A percentile compares a stretch with the other conserved stretches of the same genome.
These are phyloP conservation scores for Kodamaea arcana DNA, from an alignment of 1,139 yeast genomes.

Conservation along the genomic window DNA sequence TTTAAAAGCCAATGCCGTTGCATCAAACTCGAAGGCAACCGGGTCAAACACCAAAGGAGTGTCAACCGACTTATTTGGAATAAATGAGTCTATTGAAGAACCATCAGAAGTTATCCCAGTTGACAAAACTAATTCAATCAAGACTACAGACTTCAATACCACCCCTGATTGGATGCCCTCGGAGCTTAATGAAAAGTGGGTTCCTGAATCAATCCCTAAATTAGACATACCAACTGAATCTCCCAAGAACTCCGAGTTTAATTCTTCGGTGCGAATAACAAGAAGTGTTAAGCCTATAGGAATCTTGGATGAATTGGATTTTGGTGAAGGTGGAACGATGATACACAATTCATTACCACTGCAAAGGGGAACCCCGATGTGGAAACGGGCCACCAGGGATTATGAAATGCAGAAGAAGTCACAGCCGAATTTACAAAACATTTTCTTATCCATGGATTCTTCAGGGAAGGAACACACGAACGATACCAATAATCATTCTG, in stretches of 20 bases:
- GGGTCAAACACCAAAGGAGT: too few species aligned
- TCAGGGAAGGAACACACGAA: constrained; percentile 9
- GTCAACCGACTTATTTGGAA: not conserved
- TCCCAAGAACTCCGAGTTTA: constrained; percentile 17
- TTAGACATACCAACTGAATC: constrained; percentile 3
- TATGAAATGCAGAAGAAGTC: constrained; percentile 25
- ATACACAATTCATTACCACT: constrained; percentile 29
- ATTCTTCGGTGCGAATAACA: constrained; percentile 31
- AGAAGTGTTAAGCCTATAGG: constrained; percentile 10
- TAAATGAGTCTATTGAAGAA: not conserved
- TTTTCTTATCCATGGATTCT: constrained; percentile 23
- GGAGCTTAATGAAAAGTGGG: constrained; percentile 38
- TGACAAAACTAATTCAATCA: constrained; percentile 17
- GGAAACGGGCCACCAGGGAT: constrained; percentile 32
- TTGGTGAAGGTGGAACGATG: constrained; percentile 31
- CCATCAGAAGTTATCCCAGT: constrained; percentile 8
- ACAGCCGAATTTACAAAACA: constrained; percentile 31
- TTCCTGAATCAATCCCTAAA: constrained; percentile 7
- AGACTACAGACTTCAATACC: constrained; percentile 14
- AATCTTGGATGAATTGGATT: constrained; percentile 13
- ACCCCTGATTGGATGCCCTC: constrained; percentile 49
- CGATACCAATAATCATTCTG: constrained; percentile 2
- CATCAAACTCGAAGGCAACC: too few species aligned
- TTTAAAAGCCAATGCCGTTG: too few species aligned
- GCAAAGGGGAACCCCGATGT: constrained; percentile 28